Conservation (phyloP, 2,329 filamentous ascomycete species). For the Venturia asperata region DNA sequence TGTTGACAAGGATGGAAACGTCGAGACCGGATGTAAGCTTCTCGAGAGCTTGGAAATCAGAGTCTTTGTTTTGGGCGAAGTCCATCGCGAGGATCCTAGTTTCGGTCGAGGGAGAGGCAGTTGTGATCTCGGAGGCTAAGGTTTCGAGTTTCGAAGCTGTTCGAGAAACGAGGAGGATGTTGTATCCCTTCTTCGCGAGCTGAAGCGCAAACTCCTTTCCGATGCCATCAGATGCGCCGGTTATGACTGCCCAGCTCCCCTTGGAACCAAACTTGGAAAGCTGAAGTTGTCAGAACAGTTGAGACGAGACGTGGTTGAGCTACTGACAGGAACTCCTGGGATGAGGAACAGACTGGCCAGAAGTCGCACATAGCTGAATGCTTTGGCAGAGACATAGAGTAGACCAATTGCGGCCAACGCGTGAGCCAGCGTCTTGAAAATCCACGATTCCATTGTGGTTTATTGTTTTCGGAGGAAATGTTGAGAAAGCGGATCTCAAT, state of each 20-base stretch:
- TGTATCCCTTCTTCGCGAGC: slow-evolving; percentile 86
- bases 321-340: slow-evolving; percentile 41
- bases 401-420: slow-evolving; percentile 32
- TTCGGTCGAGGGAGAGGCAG: slow-evolving; percentile 49
- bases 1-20: slow-evolving; percentile 86
- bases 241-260: slow-evolving; percentile 90
- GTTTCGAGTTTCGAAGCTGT: slow-evolving; percentile 84
- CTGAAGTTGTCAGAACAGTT: slow-evolving; percentile 40
- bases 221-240: slow-evolving; percentile 90
- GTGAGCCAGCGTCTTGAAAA: slow-evolving; percentile 8
- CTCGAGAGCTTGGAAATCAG: slow-evolving; percentile 70
- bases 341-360: slow-evolving; percentile 44
- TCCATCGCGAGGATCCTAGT: slow-evolving; percentile 86
- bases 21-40: slow-evolving; percentile 65
- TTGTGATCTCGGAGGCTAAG: slow-evolving; percentile 66
- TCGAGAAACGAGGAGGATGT: slow-evolving; percentile 88
- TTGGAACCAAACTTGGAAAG: slow-evolving; percentile 84
- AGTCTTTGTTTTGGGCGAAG: slow-evolving; percentile 70
- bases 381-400: slow-evolving; percentile 32
- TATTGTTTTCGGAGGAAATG: slow-evolving; percentile 6
- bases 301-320: slow-evolving; percentile 6
- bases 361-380: slow-evolving; percentile 42
- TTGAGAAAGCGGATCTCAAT: slow-evolving; percentile 8
- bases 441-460: slow-evolving; percentile 13
- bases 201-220: slow-evolving; percentile 94